These are phyloP conservation scores for Rhizopus arrhizus DNA, from an alignment of 371 early-diverging fungal genomes.

Conservation along the genomic window DNA sequence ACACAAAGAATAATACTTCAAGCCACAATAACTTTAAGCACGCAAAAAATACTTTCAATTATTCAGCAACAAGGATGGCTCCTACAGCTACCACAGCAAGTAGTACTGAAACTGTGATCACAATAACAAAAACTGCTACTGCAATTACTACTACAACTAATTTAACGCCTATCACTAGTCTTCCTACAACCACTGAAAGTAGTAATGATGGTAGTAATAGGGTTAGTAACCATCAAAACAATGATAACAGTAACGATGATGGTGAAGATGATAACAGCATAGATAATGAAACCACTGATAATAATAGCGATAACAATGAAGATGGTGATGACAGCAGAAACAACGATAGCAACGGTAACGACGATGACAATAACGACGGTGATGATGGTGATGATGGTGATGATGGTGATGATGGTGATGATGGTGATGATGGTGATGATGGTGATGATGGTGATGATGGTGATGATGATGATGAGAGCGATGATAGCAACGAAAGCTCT, in stretches of 20 bases:
- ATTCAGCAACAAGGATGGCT: too few species aligned
- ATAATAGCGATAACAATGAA: not conserved
- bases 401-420: not conserved
- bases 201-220: not conserved
- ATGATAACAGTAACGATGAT: not conserved
- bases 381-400: slow-evolving; percentile 1
- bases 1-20: too few species aligned
- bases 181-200: too few species aligned
- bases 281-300: not conserved
- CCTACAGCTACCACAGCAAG: too few species aligned
- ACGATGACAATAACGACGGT: not conserved
- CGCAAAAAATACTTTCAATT: too few species aligned
- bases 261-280: not conserved
- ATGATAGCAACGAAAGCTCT: not conserved
- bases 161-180: too few species aligned
- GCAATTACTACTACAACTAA: not conserved
- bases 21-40: too few species aligned
- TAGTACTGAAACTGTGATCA: not conserved
- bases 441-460: not conserved
- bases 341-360: not conserved
- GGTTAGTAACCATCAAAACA: not conserved
- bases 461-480: not conserved
- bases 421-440: not conserved
- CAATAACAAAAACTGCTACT: not conserved
- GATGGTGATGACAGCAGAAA: not conserved